phyloP scores from a whole-genome alignment of 2,329 filamentous ascomycete species.

The Dothideomycetes sp. region DNA sequence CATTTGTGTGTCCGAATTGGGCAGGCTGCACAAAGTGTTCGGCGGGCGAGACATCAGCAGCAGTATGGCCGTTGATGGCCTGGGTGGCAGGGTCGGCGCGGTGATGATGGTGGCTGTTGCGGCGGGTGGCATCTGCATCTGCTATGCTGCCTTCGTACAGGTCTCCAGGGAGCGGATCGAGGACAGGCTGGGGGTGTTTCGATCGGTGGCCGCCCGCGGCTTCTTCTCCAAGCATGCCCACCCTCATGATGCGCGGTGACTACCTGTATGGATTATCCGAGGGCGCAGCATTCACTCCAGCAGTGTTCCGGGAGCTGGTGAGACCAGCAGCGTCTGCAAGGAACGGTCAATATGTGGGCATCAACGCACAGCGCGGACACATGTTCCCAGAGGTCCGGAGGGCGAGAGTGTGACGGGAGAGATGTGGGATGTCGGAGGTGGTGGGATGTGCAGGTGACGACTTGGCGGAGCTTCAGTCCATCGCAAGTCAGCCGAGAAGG shows the following conservation, averaged over 20 bases:
- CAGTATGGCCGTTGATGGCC: conserved; percentile 6
- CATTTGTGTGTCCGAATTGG: neutral
- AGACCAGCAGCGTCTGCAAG: too few species aligned
- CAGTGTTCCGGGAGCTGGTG: too few species aligned
- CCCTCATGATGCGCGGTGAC: conserved; percentile 8
- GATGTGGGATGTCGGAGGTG: too few species aligned
- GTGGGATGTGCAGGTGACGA: too few species aligned
- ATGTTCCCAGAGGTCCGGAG: too few species aligned
- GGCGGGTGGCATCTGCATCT: neutral
- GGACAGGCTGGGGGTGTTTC: conserved; percentile 18
- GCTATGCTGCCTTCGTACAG: conserved; percentile 8
- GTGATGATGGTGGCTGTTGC: neutral
- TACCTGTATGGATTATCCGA: too few species aligned
- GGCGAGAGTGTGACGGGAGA: too few species aligned
- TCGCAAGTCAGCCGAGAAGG: too few species aligned
- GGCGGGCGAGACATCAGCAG: conserved; percentile 3
- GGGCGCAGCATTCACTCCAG: too few species aligned
- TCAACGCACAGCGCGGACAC: too few species aligned
- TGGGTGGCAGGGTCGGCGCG: conserved; percentile 2
- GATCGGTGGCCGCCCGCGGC: conserved; percentile 13
- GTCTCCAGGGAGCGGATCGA: conserved; percentile 9
- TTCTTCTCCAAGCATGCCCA: conserved; percentile 13
- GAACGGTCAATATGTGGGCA: too few species aligned
- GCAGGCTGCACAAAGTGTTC: conserved; percentile 1
- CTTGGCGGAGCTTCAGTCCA: too few species aligned